These are phyloP conservation scores for Phytophthora multivora DNA, from an alignment of 352 stramenopile genomes.

Conservation along the genomic window DNA sequence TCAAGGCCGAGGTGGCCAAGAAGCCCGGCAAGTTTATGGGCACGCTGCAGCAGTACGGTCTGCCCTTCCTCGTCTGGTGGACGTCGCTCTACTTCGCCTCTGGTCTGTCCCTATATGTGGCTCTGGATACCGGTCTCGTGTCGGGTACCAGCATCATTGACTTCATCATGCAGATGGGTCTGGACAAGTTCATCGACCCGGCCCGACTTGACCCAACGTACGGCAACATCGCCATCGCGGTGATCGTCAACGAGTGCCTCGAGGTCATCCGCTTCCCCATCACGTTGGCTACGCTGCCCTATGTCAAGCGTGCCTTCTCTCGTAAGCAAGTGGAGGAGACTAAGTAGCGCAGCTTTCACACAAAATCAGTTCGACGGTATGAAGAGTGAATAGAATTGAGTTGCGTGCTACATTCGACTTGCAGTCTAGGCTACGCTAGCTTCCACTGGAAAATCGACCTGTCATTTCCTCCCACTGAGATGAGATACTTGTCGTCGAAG, in stretches of 20 bases:
- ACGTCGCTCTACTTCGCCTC: conserved; percentile 74
- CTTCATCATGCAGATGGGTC: conserved; percentile 79
- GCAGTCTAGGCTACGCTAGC: conserved; percentile 37
- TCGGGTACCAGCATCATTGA: conserved; percentile 83
- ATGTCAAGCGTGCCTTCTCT: conserved; percentile 74
- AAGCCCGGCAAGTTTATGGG: conserved; percentile 79
- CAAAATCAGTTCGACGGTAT: neutral
- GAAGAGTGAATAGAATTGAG: conserved; percentile 21
- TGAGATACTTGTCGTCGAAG: conserved; percentile 79
- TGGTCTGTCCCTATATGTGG: conserved; percentile 76
- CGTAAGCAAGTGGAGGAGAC: conserved; percentile 42
- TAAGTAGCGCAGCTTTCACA: conserved; percentile 27
- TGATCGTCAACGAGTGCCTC: conserved; percentile 87
- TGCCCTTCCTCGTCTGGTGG: conserved; percentile 89
- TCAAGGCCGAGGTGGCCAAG: conserved; percentile 53
- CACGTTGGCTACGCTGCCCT: conserved; percentile 79
- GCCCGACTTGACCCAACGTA: conserved; percentile 81
- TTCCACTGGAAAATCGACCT: conserved; percentile 89
- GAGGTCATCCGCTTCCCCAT: conserved; percentile 89
- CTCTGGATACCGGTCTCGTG: conserved; percentile 73
- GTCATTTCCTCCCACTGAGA: conserved; percentile 86
- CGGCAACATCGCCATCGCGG: conserved; percentile 85
- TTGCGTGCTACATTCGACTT: conserved; percentile 14
- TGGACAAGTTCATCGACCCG: conserved; percentile 81
- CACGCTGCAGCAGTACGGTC: conserved; percentile 83